A percentile compares a stretch with the other conserved stretches of the same genome.
Conservation (phyloP, 495 filamentous ascomycete species). For the Pseudotulostoma volvatum region DNA sequence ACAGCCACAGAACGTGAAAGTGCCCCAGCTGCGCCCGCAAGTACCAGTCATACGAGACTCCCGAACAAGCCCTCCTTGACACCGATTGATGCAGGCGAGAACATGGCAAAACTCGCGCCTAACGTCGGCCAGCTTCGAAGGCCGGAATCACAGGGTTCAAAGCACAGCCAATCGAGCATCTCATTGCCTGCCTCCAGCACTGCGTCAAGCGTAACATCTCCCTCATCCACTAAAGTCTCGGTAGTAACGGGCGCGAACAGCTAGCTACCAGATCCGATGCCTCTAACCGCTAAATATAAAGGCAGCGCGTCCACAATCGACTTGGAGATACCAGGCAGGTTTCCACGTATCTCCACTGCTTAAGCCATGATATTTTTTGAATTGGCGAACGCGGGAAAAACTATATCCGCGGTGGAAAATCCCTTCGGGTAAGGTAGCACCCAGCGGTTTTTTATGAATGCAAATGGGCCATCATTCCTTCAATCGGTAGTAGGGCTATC, state of each 20-base stretch:
- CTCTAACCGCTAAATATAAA: constrained; percentile 12
- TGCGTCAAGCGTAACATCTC: constrained; percentile 2
- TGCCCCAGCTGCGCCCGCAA: not conserved
- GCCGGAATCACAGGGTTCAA: constrained; percentile 3
- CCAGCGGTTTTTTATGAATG: too few relatives aligned
- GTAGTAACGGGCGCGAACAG: not conserved
- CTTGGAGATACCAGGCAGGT: constrained; percentile 25
- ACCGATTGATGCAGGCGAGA: constrained; percentile 7
- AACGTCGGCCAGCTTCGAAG: constrained; percentile 1
- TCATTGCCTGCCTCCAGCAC: constrained; percentile 3
- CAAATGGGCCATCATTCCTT: too few relatives aligned
- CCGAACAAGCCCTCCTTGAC: constrained; percentile 9
- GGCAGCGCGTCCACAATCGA: constrained; percentile 17
- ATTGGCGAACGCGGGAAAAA: too few relatives aligned
- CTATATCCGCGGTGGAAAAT: too few relatives aligned
- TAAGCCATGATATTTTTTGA: too few relatives aligned
- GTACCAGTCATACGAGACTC: too few relatives aligned
- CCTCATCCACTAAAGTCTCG: constrained; percentile 1
- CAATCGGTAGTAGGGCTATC: too few relatives aligned
- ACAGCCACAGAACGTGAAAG: not conserved
- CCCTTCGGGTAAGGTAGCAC: too few relatives aligned
- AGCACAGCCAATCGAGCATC: constrained; percentile 4
- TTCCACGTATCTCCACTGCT: constrained; percentile 18
- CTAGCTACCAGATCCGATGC: constrained; percentile 4
- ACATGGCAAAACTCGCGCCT: too few relatives aligned